phyloP scores from a whole-genome alignment of 148 eudicot species.

The Linanthus parryae region DNA sequence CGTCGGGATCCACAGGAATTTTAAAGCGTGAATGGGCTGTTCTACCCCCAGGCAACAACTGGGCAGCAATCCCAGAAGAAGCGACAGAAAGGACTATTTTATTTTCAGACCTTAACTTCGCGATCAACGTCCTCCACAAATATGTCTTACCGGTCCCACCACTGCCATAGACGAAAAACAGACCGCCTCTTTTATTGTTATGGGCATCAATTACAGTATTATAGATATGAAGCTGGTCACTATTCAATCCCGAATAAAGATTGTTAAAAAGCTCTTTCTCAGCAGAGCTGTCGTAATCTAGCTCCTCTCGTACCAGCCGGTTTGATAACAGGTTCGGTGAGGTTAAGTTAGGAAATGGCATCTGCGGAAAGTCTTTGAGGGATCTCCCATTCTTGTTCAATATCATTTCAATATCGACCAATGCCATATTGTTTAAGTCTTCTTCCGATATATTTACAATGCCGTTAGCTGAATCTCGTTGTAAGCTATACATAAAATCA shows the following conservation, averaged over 20 bases:
- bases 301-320: neutral
- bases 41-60: conserved; percentile 13
- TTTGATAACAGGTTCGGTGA: neutral
- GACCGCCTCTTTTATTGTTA: neutral
- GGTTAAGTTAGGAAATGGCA: neutral
- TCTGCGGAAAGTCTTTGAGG: neutral
- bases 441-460: neutral
- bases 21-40: conserved; percentile 8
- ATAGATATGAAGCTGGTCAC: neutral
- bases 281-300: neutral
- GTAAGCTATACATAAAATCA: neutral
- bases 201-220: neutral
- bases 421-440: neutral
- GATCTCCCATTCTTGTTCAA: neutral
- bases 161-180: no score
- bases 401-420: neutral
- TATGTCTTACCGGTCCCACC: no score
- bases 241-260: neutral
- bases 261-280: neutral
- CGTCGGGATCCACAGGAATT: neutral
- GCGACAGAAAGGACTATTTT: neutral
- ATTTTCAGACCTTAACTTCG: neutral
- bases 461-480: neutral
- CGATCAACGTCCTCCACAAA: no score
- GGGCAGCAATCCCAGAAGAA: neutral